Conservation (phyloP, 129 eudicot species). For the Rutidosis leptorrhynchoides region DNA sequence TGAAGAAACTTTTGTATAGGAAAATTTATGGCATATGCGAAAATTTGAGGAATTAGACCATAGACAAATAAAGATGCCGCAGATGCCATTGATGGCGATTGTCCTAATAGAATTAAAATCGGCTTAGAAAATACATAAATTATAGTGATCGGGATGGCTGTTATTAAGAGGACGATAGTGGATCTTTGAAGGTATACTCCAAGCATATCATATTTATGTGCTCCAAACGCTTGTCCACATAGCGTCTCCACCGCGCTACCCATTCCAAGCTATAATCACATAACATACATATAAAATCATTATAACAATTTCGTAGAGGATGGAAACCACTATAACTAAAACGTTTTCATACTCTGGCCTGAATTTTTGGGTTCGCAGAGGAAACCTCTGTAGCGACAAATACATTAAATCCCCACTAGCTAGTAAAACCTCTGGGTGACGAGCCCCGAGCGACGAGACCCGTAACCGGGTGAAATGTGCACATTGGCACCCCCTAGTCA, state of each 20-base stretch:
- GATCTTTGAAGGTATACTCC: slow-evolving; percentile 84
- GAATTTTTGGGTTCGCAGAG: too few relatives aligned
- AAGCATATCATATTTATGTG: slow-evolving; percentile 58
- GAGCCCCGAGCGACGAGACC: too few relatives aligned
- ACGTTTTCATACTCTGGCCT: too few relatives aligned
- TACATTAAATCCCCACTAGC: too few relatives aligned
- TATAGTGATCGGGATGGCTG: slow-evolving; percentile 47
- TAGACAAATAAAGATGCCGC: slow-evolving; percentile 61
- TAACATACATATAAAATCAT: slow-evolving; percentile 15
- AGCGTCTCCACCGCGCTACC: slow-evolving; percentile 84
- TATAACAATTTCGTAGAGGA: neutral
- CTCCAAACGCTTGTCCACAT: slow-evolving; percentile 86
- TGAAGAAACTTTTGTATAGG: slow-evolving; percentile 80
- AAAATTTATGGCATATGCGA: slow-evolving; percentile 71
- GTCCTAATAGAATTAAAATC: slow-evolving; percentile 50
- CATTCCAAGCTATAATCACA: slow-evolving; percentile 70
- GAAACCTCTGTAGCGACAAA: too few relatives aligned
- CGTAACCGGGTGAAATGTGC: too few relatives aligned
- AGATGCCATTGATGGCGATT: slow-evolving; percentile 47
- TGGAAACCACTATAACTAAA: too few relatives aligned
- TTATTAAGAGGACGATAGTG: slow-evolving; percentile 45
- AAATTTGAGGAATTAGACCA: slow-evolving; percentile 75
- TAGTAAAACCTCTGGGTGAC: too few relatives aligned
- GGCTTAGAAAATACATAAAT: slow-evolving; percentile 50
- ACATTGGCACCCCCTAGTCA: too few relatives aligned